phyloP scores from a whole-genome alignment of 805 yeast species.

The Hanseniaspora thailandica region DNA sequence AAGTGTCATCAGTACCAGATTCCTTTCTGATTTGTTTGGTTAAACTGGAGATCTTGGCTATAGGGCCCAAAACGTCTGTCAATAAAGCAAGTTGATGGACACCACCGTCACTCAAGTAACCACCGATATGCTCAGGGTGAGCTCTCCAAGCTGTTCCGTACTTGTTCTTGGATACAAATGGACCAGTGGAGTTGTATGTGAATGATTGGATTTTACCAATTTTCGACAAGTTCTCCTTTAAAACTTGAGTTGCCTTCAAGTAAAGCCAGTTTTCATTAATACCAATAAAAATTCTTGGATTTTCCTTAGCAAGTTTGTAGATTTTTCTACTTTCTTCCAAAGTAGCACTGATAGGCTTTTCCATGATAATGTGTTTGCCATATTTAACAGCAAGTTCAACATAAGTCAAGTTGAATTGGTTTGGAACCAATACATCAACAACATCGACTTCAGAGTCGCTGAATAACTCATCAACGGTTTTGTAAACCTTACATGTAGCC shows the following conservation, averaged over 20 bases:
- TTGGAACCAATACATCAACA: conserved; percentile 84
- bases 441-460: conserved; percentile 57
- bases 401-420: conserved; percentile 58
- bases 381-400: conserved; percentile 59
- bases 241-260: conserved; percentile 43
- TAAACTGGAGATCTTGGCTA: conserved; percentile 58
- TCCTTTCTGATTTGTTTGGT: conserved; percentile 65
- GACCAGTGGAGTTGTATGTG: conserved; percentile 63
- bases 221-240: conserved; percentile 48
- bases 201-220: conserved; percentile 66
- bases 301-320: conserved; percentile 46
- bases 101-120: conserved; percentile 88
- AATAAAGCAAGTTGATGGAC: conserved; percentile 87
- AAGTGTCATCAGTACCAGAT: conserved; percentile 73
- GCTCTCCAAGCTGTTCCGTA: conserved; percentile 78
- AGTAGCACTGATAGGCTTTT: conserved; percentile 87
- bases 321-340: conserved; percentile 70
- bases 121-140: conserved; percentile 86
- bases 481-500: conserved; percentile 50
- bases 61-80: conserved; percentile 69
- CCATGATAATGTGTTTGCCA: conserved; percentile 69
- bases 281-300: conserved; percentile 55
- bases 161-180: conserved; percentile 49
- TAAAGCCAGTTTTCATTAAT: conserved; percentile 83
- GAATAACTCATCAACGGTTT: conserved; percentile 52